Conservation (phyloP, 116 monocot genomes). For the Cymodocea nodosa region DNA sequence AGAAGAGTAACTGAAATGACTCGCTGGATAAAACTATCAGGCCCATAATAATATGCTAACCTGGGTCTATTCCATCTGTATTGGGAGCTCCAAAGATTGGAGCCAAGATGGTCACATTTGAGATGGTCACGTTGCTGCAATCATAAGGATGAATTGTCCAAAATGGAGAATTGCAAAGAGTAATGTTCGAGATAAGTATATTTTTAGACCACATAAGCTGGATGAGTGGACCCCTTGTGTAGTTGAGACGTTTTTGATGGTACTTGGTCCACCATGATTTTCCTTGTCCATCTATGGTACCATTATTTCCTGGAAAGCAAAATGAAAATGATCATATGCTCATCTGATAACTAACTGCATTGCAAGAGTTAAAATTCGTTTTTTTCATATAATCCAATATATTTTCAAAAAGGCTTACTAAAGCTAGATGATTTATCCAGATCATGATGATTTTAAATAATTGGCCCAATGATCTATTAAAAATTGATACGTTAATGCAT, state of each 20-base stretch:
- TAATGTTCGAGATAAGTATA: conserved; percentile 79
- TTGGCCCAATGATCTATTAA: no score
- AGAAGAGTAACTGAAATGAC: no score
- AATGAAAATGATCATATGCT: not conserved
- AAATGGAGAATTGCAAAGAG: conserved; percentile 85
- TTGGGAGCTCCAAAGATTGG: conserved; percentile 72
- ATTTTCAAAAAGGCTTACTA: no score
- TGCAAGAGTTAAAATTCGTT: no score
- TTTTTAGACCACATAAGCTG: conserved; percentile 84
- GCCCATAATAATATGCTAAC: conserved; percentile 12
- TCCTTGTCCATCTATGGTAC: conserved; percentile 92
- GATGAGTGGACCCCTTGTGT: conserved; percentile 86
- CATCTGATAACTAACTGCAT: not conserved
- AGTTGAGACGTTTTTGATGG: conserved; percentile 42
- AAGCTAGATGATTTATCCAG: no score
- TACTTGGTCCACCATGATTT: conserved; percentile 77
- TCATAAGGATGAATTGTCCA: conserved; percentile 95
- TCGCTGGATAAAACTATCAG: no score
- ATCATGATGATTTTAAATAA: no score
- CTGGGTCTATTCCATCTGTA: conserved; percentile 96
- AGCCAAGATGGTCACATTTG: conserved; percentile 80
- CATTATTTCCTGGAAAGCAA: conserved; percentile 65
- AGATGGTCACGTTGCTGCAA: conserved; percentile 79
- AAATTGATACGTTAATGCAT: no score
- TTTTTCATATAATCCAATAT: no score